Evolutionary conservation across 495 filamentous ascomycete species (phyloP).

Genomic region (Cercophora scortea): DNA sequence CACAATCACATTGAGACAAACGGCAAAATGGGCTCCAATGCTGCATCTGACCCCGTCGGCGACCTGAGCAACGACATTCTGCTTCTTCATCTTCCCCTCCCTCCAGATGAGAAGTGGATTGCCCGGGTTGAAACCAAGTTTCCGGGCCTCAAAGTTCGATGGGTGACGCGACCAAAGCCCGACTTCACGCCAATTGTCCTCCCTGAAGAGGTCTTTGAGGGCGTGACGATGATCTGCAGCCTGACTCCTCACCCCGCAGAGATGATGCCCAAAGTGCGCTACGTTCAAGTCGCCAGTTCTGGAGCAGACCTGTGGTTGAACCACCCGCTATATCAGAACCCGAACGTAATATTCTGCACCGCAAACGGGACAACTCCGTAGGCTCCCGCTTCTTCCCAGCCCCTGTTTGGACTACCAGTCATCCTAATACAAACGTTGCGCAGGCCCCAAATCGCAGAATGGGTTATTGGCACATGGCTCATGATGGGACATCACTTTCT

Average conservation of each 20-base stretch:
- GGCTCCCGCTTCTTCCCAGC: background rate
- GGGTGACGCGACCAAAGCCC: conserved; percentile 3
- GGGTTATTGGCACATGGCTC: conserved; percentile 34
- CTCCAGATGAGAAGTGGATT: conserved; percentile 16
- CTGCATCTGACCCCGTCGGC: background rate
- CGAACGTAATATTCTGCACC: conserved; percentile 21
- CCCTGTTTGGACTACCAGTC: background rate
- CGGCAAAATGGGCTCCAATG: too few relatives aligned
- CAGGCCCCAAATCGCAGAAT: conserved; percentile 38
- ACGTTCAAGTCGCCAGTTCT: conserved; percentile 23
- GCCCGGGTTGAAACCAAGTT: conserved; percentile 13
- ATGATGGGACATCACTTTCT: conserved; percentile 24
- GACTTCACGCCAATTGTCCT: background rate
- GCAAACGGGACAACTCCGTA: conserved; percentile 23
- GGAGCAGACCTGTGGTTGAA: conserved; percentile 24
- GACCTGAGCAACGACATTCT: conserved; percentile 12
- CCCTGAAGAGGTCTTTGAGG: conserved; percentile 14
- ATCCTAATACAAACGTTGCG: background rate
- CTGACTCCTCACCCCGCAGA: conserved; percentile 12
- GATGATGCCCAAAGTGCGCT: conserved; percentile 20
- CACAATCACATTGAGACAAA: too few relatives aligned
- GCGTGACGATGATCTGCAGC: conserved; percentile 19
- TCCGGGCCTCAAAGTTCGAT: conserved; percentile 25
- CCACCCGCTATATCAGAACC: conserved; percentile 20
- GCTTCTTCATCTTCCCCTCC: conserved; percentile 8